Evolutionary conservation across 2,329 filamentous ascomycete genomes (phyloP), one percentile per base, ranked within the genome.

Genomic region (Fusarium piperis): DNA sequence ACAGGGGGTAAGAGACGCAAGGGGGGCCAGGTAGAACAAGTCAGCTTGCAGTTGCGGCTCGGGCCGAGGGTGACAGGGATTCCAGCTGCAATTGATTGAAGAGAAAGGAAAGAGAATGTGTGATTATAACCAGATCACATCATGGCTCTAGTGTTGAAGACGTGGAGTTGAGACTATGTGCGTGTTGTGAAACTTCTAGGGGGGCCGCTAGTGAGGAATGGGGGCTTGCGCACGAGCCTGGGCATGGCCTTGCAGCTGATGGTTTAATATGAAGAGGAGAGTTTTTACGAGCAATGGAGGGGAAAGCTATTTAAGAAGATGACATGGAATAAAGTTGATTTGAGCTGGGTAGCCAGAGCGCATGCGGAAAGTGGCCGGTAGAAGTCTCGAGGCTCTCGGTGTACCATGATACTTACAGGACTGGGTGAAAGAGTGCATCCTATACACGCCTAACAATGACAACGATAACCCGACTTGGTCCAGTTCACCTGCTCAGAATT

Each of bases 161-260:
- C 62, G 62, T 70, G 65, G 61, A 72, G 62, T 62, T 67, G 69
- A 67, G 58, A 44, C 30, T 60, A 23, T 20, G 11, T 13, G 9
- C 16, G 35, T 23, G 39, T 44, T 44, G n/a, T 72, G 69, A 72
- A 72, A 72, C 69, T 68, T 65, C 58, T 41, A 55, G 68, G 58
- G 68, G 61, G 41, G 35, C 30, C 70, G 65, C 70, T 72, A 72
- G 69, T 59, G 38, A 39, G 69, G 65, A 72, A 71, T 71, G 68
- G 57, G 35, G 52, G 33, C 52, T 44, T 32, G 39, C 30, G 32
- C 44, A 48, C 44, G 57, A 38, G 46, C 33, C 33, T 28, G 16
- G 23, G 16, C 15, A 48, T 30, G 44, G 44, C 10, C 26, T 48
- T 48, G 44, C 6, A 28, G 44, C n/a, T 28, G 44, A 48, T 48